A percentile compares a stretch with the other conserved stretches of the same genome.
Evolutionary conservation across 345 rosid genomes (phyloP).

Genomic region (Sonneratia caseolaris): DNA sequence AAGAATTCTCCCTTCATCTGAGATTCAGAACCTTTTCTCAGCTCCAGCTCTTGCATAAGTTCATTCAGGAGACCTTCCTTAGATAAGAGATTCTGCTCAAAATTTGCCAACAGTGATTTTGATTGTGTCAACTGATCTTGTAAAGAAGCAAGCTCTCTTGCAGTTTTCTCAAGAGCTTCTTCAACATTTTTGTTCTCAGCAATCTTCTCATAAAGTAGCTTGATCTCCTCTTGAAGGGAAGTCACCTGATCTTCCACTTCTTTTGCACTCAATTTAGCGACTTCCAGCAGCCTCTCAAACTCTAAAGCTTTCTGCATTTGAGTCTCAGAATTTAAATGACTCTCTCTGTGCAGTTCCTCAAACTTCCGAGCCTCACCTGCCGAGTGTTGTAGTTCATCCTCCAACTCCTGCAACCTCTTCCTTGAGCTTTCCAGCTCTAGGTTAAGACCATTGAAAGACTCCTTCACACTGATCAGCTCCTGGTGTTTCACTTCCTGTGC

Average conservation of each 20-base stretch:
- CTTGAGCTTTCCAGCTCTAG: conserved; percentile 56
- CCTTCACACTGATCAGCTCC: conserved; percentile 67
- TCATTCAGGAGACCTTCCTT: conserved; percentile 52
- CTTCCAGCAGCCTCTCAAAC: conserved; percentile 62
- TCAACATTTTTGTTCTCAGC: conserved; percentile 63
- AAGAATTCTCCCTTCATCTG: conserved; percentile 47
- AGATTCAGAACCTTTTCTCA: conserved; percentile 57
- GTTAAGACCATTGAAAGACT: conserved; percentile 55
- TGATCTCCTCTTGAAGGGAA: conserved; percentile 57
- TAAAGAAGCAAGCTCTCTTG: conserved; percentile 44
- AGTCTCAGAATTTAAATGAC: conserved; percentile 66
- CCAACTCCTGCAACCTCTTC: conserved; percentile 58
- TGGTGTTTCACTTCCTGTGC: conserved; percentile 60
- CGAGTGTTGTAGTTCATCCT: conserved; percentile 48
- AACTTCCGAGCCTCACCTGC: conserved; percentile 54
- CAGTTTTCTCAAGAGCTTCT: conserved; percentile 52
- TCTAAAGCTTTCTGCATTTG: conserved; percentile 65
- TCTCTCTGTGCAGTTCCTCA: conserved; percentile 75
- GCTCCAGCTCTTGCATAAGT: conserved; percentile 52
- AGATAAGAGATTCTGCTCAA: conserved; percentile 51
- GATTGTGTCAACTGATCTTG: conserved; percentile 59
- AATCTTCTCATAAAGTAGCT: conserved; percentile 49
- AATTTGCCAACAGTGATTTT: conserved; percentile 43
- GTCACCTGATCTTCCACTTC: conserved; percentile 58
- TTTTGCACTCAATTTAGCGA: conserved; percentile 42